A percentile compares a stretch with the other conserved stretches of the same genome.
Evolutionary conservation across 345 rosid genomes (phyloP).

Genomic region (Nasturtium officinale): DNA sequence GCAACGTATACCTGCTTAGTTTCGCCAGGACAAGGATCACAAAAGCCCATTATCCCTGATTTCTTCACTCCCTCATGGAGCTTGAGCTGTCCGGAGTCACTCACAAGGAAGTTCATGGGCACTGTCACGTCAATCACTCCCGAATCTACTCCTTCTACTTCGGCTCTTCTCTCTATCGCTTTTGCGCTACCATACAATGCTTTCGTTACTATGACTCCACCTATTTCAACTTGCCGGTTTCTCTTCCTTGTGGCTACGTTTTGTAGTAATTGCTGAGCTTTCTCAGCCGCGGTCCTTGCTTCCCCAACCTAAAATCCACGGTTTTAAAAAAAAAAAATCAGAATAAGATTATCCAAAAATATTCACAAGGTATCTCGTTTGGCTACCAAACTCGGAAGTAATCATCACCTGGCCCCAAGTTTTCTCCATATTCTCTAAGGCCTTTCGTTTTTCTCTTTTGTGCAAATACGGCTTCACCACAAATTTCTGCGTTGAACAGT

Average conservation of each 20-base stretch:
- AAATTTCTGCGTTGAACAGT: slow-evolving; percentile 58
- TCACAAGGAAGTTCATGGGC: slow-evolving; percentile 88
- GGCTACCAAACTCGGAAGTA: not conserved
- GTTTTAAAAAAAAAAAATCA: not conserved
- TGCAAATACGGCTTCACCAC: slow-evolving; percentile 75
- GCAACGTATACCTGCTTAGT: slow-evolving; percentile 73
- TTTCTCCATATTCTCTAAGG: slow-evolving; percentile 68
- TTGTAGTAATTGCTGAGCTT: slow-evolving; percentile 75
- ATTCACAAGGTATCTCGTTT: not conserved
- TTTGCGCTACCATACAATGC: slow-evolving; percentile 75
- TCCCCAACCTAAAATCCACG: slow-evolving; percentile 61
- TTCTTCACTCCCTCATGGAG: slow-evolving; percentile 94
- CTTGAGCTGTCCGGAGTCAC: slow-evolving; percentile 80
- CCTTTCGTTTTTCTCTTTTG: slow-evolving; percentile 69
- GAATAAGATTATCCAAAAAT: not conserved
- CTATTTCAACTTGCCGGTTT: slow-evolving; percentile 64
- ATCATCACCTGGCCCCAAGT: slow-evolving; percentile 71
- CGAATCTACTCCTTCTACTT: slow-evolving; percentile 51
- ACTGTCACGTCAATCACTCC: slow-evolving; percentile 76
- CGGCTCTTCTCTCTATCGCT: slow-evolving; percentile 56
- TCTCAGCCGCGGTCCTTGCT: slow-evolving; percentile 75
- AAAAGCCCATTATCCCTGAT: slow-evolving; percentile 96
- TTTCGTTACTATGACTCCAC: slow-evolving; percentile 74
- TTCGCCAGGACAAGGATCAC: slow-evolving; percentile 90
- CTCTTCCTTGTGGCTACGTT: slow-evolving; percentile 81